Conservation (phyloP, 768 basidiomycete genomes). For the Heimioporus sp. region DNA sequence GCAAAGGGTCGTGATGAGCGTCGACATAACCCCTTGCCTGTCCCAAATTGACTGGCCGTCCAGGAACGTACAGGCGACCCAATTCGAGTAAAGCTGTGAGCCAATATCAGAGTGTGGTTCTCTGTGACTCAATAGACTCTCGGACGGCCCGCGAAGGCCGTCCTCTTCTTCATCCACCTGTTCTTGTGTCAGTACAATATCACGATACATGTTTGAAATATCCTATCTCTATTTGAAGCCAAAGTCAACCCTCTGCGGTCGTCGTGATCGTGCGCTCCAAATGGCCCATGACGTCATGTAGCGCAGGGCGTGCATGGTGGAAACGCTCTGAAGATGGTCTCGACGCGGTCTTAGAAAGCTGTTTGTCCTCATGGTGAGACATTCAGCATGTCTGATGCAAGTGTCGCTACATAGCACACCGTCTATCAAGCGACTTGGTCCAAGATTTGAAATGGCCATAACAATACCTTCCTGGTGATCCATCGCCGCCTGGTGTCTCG, state of each 20-base stretch:
- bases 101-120: constrained; percentile 77
- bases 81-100: too few relatives aligned
- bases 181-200: too few relatives aligned
- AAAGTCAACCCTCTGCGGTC: constrained; percentile 97
- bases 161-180: constrained; percentile 79
- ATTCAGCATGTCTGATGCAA: neutral
- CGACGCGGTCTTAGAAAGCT: constrained; percentile 55
- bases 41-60: too few relatives aligned
- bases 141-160: constrained; percentile 69
- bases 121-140: constrained; percentile 74
- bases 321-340: constrained; percentile 77
- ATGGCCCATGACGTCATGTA: constrained; percentile 95
- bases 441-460: constrained; percentile 77
- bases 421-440: constrained; percentile 77
- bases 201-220: neutral
- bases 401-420: constrained; percentile 40
- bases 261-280: constrained; percentile 83
- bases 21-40: too few relatives aligned
- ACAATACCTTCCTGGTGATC: constrained; percentile 82
- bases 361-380: neutral
- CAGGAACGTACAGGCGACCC: too few relatives aligned
- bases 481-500: constrained; percentile 70
- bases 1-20: constrained; percentile 37
- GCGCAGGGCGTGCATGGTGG: constrained; percentile 88
- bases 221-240: constrained; percentile 93